These are phyloP conservation scores for Boletus subparvulus DNA, from an alignment of 768 basidiomycete genomes.

Conservation along the genomic window DNA sequence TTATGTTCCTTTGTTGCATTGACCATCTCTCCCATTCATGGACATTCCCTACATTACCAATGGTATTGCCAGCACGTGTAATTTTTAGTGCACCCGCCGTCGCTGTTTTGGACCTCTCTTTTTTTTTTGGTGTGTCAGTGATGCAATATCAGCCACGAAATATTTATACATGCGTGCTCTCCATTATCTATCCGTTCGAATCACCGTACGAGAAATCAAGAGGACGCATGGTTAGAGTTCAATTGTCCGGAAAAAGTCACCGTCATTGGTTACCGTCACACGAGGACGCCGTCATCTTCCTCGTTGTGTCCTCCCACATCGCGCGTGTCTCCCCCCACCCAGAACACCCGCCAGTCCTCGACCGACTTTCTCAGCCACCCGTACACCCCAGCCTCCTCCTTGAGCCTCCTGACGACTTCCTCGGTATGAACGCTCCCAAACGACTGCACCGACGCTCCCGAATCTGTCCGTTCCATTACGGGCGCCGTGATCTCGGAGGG, in stretches of 20 bases:
- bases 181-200: background rate
- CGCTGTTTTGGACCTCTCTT: slow-evolving; percentile 19
- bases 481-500: slow-evolving; percentile 24
- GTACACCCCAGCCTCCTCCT: slow-evolving; percentile 66
- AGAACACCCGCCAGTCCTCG: slow-evolving; percentile 79
- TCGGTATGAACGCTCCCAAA: slow-evolving; percentile 53
- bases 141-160: slow-evolving; percentile 17
- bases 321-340: slow-evolving; percentile 63
- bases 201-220: background rate
- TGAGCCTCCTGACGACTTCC: slow-evolving; percentile 46
- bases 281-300: slow-evolving; percentile 33
- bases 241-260: background rate
- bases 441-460: slow-evolving; percentile 45
- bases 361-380: slow-evolving; percentile 74
- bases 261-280: slow-evolving; percentile 12
- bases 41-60: slow-evolving; percentile 26
- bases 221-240: background rate
- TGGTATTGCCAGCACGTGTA: slow-evolving; percentile 28
- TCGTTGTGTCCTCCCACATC: slow-evolving; percentile 25
- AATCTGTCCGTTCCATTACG: slow-evolving; percentile 43
- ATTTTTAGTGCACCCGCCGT: slow-evolving; percentile 20
- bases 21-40: slow-evolving; percentile 11
- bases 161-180: slow-evolving; percentile 20
- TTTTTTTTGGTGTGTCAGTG: slow-evolving; percentile 18
- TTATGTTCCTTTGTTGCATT: slow-evolving; percentile 19